phyloP scores from a whole-genome alignment of 2,329 filamentous ascomycete species.

The Exophiala spinifera region DNA sequence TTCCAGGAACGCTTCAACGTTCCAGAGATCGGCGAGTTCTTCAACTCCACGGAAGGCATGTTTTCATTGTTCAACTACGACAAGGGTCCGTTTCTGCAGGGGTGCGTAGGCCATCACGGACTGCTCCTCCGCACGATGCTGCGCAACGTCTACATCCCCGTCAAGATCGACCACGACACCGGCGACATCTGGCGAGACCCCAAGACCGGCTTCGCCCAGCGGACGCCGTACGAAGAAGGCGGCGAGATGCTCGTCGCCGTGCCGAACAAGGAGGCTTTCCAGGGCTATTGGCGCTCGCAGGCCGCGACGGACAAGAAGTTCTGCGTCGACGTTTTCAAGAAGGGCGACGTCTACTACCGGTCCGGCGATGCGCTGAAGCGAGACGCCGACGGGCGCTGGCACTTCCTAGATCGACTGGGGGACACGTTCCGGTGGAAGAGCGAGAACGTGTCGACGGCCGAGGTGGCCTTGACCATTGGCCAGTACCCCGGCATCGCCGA shows the following conservation, averaged over 20 bases:
- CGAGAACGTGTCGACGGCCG: constrained; percentile 77
- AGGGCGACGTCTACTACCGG: constrained; percentile 78
- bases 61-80: constrained; percentile 60
- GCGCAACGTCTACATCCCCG: constrained; percentile 60
- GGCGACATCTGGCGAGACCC: constrained; percentile 65
- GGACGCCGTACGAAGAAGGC: constrained; percentile 63
- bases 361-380: constrained; percentile 77
- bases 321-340: constrained; percentile 66
- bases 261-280: constrained; percentile 64
- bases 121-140: constrained; percentile 54
- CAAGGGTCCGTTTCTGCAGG: constrained; percentile 60
- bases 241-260: constrained; percentile 72
- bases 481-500: constrained; percentile 65
- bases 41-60: constrained; percentile 72
- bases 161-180: constrained; percentile 65
- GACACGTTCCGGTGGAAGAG: constrained; percentile 62
- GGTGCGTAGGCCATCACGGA: constrained; percentile 70
- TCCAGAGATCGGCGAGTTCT: constrained; percentile 66
- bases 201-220: constrained; percentile 64
- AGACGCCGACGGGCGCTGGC: constrained; percentile 68
- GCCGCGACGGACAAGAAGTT: constrained; percentile 71
- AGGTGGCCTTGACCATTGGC: constrained; percentile 74
- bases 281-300: constrained; percentile 76
- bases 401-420: constrained; percentile 67
- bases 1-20: constrained; percentile 42